Evolutionary conservation across 2,329 filamentous ascomycete species (phyloP), one percentile per base, ranked within the genome.

Genomic region (Zasmidium angulare): DNA sequence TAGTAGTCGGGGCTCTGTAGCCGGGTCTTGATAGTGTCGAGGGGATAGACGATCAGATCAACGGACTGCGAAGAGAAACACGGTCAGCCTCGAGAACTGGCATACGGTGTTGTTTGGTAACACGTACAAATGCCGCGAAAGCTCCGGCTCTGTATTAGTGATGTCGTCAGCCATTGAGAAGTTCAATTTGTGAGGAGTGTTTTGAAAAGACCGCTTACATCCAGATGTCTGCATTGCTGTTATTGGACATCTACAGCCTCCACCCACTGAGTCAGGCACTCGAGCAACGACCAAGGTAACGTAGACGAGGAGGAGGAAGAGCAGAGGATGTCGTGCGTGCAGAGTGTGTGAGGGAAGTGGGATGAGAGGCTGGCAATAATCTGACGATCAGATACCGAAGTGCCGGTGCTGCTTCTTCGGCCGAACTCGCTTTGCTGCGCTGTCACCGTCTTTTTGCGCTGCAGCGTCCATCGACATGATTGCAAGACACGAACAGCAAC

Each of bases 1-100:
- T 85, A 78, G 76, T 92, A 95, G 68, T 92, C 84, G 12, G 86
- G 87, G 55, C 88, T 91, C 73, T 96, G 92, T 50, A 91, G 83
- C 10, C 92, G 85, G 7, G 92, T 96, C 73, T 96, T 96, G 69
- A 96, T 80, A 0, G 92, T 97, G 72, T 96, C 93, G 17, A 96
- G 81, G 0, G 92, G 93, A 69, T 95, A 23, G 36, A 96, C 85
- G 17, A 96, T 80, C 51, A 96, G 79, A 74, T 96, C 91, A 58
- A 96, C 89, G 1, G 89, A 88, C 50, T 53, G 31, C 4, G n/a
- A 21, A 11, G 21, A 20, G 29, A 2, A 11, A 17, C 11, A 19
- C 29, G 7, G 29, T 53, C 50, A 53, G 50, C 26, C 14, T 29
- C 29, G 26, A 29, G 4, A 29, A 11, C 26, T 6, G 11, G 26